phyloP scores from a whole-genome alignment of 2,329 filamentous ascomycete genomes.

The Calonectria montana region DNA sequence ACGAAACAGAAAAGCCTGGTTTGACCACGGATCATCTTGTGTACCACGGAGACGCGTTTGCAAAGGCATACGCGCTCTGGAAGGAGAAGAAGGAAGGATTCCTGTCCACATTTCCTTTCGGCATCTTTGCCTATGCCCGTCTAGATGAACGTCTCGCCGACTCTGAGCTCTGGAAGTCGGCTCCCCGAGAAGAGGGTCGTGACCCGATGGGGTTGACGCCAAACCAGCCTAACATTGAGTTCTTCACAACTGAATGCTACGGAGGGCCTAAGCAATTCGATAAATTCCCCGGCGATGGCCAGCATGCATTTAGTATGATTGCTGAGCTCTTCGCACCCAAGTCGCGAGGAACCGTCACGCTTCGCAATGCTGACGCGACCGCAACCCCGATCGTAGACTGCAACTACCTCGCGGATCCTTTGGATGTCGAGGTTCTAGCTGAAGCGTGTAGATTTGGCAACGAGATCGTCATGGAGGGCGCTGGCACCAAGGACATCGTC shows the following conservation, averaged over 20 bases:
- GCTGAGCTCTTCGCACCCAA: constrained; percentile 68
- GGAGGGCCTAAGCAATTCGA: constrained; percentile 69
- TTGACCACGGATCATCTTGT: constrained; percentile 66
- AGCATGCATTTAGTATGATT: constrained; percentile 69
- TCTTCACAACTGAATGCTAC: constrained; percentile 72
- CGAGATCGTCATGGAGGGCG: constrained; percentile 68
- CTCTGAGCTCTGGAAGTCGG: constrained; percentile 64
- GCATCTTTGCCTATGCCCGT: constrained; percentile 70
- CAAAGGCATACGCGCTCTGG: constrained; percentile 64
- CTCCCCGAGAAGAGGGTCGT: constrained; percentile 59
- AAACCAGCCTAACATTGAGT: constrained; percentile 69
- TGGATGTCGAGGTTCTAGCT: constrained; percentile 68
- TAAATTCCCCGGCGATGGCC: constrained; percentile 62
- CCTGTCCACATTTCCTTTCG: constrained; percentile 72
- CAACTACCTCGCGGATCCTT: constrained; percentile 66
- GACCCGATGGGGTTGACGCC: constrained; percentile 72
- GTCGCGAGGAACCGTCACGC: constrained; percentile 65
- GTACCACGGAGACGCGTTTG: constrained; percentile 64
- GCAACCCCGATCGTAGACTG: constrained; percentile 69
- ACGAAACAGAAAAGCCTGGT: constrained; percentile 63
- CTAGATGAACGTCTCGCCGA: constrained; percentile 68
- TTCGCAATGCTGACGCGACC: constrained; percentile 59
- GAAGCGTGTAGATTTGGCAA: constrained; percentile 70
- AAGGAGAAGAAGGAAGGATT: constrained; percentile 68
- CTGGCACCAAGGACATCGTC: constrained; percentile 67